A percentile compares a stretch with the other conserved stretches of the same genome.
Conservation (phyloP, 768 basidiomycete species). For the Mycena venus region DNA sequence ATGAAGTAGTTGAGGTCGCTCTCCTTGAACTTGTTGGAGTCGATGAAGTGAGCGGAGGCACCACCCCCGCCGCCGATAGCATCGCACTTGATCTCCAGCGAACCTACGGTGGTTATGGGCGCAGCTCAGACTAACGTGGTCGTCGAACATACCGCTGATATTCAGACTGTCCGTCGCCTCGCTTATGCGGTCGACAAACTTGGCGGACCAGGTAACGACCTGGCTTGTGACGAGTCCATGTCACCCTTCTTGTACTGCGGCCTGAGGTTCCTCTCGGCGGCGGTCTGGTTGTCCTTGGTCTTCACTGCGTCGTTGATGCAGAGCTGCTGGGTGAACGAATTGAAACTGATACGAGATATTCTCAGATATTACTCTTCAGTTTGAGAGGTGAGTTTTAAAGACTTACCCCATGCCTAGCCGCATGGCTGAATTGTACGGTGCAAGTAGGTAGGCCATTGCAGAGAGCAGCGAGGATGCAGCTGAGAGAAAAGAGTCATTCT, state of each 20-base stretch:
- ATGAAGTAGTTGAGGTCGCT: constrained; percentile 16
- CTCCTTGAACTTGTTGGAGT: too few relatives aligned
- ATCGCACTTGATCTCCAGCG: too few relatives aligned
- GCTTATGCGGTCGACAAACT: constrained; percentile 15
- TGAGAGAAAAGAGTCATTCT: background rate
- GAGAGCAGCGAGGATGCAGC: background rate
- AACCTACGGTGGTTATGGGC: background rate
- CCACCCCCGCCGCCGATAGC: too few relatives aligned
- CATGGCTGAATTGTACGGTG: background rate
- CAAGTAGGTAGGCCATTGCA: background rate
- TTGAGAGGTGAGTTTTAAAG: background rate
- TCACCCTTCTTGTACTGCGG: background rate
- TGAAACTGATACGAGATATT: background rate
- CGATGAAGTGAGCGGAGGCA: too few relatives aligned
- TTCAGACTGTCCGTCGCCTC: background rate
- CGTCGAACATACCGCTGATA: background rate
- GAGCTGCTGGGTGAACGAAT: constrained; percentile 13
- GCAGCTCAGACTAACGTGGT: background rate
- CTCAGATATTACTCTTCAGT: background rate
- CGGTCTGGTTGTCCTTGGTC: background rate
- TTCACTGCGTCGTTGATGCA: constrained; percentile 3
- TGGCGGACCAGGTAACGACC: background rate
- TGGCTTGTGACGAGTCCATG: constrained; percentile 1
- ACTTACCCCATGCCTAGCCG: background rate
- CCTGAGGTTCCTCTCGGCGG: background rate